Evolutionary conservation across 139 green algal species (phyloP).

Genomic region (Chara braunii): DNA sequence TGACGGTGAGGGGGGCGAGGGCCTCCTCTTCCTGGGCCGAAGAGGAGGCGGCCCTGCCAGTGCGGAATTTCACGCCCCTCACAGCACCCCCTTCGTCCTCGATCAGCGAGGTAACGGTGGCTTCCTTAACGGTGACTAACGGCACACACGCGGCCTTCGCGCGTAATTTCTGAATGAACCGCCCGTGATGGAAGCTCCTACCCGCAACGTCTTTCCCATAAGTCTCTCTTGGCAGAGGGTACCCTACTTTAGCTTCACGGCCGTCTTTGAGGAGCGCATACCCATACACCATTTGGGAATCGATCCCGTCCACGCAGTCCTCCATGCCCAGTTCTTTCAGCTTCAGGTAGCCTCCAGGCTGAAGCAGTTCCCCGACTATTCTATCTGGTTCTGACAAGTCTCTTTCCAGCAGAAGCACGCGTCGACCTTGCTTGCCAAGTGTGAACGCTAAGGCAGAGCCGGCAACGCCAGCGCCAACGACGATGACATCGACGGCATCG

Average conservation of each 20-base stretch:
- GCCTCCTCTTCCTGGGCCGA: neutral
- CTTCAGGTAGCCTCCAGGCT: conserved; percentile 88
- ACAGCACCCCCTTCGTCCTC: conserved; percentile 68
- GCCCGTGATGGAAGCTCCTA: conserved; percentile 86
- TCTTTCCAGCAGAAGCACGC: conserved; percentile 83
- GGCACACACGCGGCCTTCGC: conserved; percentile 47
- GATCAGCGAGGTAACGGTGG: conserved; percentile 43
- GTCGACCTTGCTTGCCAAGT: conserved; percentile 65
- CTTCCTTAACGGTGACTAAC: conserved; percentile 40
- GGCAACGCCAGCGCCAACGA: conserved; percentile 88
- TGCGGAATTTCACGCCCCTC: conserved; percentile 76
- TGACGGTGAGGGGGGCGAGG: conserved; percentile 74
- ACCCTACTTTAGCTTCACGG: conserved; percentile 61
- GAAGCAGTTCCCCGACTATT: conserved; percentile 98
- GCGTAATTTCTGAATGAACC: conserved; percentile 86
- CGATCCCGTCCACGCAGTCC: conserved; percentile 73
- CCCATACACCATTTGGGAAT: conserved; percentile 83
- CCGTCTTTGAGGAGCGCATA: conserved; percentile 91
- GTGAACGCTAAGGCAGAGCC: conserved; percentile 76
- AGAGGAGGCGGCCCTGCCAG: neutral
- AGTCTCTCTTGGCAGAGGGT: conserved; percentile 67
- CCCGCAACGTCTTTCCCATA: conserved; percentile 59
- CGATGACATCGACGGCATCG: conserved; percentile 46
- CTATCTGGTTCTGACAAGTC: conserved; percentile 86
- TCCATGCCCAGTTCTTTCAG: conserved; percentile 83